Evolutionary conservation across 768 basidiomycete species (phyloP).

Genomic region (Suillus subluteus): DNA sequence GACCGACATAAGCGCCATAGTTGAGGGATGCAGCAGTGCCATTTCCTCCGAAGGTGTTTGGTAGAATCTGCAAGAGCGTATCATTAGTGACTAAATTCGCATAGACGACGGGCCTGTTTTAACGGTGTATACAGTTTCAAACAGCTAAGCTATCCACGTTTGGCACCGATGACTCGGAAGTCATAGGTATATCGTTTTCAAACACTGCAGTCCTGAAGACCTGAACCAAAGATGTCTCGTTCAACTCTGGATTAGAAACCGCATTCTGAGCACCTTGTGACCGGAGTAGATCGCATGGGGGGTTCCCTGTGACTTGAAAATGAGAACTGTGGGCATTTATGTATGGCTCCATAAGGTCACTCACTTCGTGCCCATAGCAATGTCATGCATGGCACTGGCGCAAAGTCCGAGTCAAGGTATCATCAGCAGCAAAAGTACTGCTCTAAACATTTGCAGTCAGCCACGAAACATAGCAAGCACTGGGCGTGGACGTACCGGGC

Average conservation of each 20-base stretch:
- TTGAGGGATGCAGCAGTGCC: background rate
- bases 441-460: conserved; percentile 25
- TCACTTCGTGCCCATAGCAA: conserved; percentile 71
- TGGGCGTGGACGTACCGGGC: background rate
- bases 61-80: background rate
- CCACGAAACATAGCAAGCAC: conserved; percentile 20
- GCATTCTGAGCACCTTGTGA: conserved; percentile 56
- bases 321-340: background rate
- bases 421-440: conserved; percentile 58
- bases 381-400: conserved; percentile 43
- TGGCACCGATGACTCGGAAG: background rate
- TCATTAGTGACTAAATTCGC: background rate
- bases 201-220: background rate
- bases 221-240: background rate
- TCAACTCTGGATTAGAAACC: conserved; percentile 40
- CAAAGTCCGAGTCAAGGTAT: conserved; percentile 58
- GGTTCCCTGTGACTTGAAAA: conserved; percentile 65
- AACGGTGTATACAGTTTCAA: background rate
- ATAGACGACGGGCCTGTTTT: background rate
- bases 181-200: background rate
- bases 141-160: background rate
- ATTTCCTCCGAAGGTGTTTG: background rate
- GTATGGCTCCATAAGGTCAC: conserved; percentile 2
- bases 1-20: background rate
- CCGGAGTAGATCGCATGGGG: conserved; percentile 63